Percentiles rank a stretch among this genome's conserved stretches.
phyloP scores from a whole-genome alignment of 108 stramenopile genomes.

The Cyclotella baltica region DNA sequence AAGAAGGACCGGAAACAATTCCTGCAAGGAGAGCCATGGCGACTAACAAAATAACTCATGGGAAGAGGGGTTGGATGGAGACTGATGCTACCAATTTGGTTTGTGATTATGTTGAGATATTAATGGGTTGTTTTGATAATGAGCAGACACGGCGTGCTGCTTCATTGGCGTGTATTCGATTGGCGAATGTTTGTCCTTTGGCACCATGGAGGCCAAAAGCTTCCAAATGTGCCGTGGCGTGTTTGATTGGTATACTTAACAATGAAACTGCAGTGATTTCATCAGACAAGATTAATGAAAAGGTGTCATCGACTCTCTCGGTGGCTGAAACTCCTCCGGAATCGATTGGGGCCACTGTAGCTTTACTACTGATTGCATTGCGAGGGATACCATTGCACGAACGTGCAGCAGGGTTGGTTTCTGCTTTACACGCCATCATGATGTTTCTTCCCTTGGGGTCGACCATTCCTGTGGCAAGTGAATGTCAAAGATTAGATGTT shows the following conservation, averaged over 20 bases:
- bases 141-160: constrained; percentile 29
- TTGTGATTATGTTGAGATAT: constrained; percentile 45
- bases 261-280: constrained; percentile 14
- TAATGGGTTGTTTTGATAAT: constrained; percentile 49
- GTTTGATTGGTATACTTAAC: constrained; percentile 56
- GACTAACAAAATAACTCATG: constrained; percentile 36
- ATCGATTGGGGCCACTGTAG: constrained; percentile 50
- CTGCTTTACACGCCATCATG: constrained; percentile 51
- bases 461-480: constrained; percentile 15
- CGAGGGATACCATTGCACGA: constrained; percentile 69
- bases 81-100: constrained; percentile 47
- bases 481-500: constrained; percentile 23
- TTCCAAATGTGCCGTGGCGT: constrained; percentile 48
- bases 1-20: constrained; percentile 52
- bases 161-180: constrained; percentile 63
- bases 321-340: constrained; percentile 36
- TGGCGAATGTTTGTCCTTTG: constrained; percentile 64
- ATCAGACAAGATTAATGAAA: background rate
- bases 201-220: constrained; percentile 64
- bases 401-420: constrained; percentile 50
- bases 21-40: constrained; percentile 40
- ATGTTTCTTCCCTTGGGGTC: constrained; percentile 34
- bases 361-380: constrained; percentile 61
- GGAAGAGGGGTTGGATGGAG: constrained; percentile 49
- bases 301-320: constrained; percentile 9